These are phyloP conservation scores for Eucalyptus cloeziana DNA, from an alignment of 345 rosid genomes.

Conservation along the genomic window DNA sequence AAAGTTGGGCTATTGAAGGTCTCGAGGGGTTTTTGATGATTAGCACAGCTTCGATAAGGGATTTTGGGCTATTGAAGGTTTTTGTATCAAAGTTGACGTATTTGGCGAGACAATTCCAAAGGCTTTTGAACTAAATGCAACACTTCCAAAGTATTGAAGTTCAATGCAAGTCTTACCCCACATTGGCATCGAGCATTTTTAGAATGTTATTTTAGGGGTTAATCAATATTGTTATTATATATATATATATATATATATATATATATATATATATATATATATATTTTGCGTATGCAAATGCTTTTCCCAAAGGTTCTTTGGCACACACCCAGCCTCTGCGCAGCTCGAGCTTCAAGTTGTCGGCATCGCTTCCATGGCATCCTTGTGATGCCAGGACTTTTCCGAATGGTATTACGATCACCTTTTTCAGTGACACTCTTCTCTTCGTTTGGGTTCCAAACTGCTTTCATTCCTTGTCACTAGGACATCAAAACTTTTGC, in stretches of 20 bases:
- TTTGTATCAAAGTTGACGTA: neutral
- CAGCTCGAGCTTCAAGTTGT: neutral
- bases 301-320: neutral
- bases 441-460: neutral
- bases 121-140: neutral
- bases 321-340: neutral
- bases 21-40: neutral
- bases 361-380: neutral
- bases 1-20: neutral
- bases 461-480: neutral
- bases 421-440: neutral
- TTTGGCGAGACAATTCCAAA: neutral
- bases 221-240: no score
- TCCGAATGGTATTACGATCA: neutral
- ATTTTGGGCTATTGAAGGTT: neutral
- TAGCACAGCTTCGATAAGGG: neutral
- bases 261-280: no score
- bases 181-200: neutral
- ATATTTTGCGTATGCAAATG: no score
- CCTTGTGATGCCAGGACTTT: neutral
- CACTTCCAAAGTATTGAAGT: neutral
- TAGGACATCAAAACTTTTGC: neutral
- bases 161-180: neutral
- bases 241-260: no score
- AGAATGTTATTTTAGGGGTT: neutral